Base-by-base conservation (phyloP, 2,329 filamentous ascomycete species). In the Aureobasidium leucospermi region DNA sequence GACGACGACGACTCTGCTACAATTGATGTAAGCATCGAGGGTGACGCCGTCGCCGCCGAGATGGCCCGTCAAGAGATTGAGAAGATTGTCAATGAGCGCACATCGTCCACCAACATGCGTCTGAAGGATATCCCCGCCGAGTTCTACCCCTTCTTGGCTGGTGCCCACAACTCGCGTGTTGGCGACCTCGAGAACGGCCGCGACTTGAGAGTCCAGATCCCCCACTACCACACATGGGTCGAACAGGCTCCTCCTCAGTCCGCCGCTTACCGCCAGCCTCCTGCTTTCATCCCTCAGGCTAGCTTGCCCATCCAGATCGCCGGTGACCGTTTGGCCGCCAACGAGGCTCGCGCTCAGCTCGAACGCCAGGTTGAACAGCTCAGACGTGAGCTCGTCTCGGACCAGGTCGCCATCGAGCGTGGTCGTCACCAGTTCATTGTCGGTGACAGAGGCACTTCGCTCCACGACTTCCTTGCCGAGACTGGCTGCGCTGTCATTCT, bases 381-480 rank as follows among this genome's bases (percentile, higher is more conserved):
- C 23, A 85, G 87, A 65, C 83, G 84, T 61, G 85, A 89, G 70
- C 79, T 97, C 52, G 84, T 87, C 43, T 78, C 94, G 51, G 85
- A 94, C 66, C 87, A 95, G 72, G 78, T 91, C 43, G 83, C 87
- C 6, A 90, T 97, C 66, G 88, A 93, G 72, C 87, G 87, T 63
- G 90, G 90, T 51, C 86, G 90, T 55, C 94, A 97, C 72, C 92
- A 96, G 72, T 97, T 96, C 78, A 94, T 99, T 69, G 86, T 96
- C 63, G 93, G 93, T 55, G 86, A 93, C 63, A 83, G 86, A 63
- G 91, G 89, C 62, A 82, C 89, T 63, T 85, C 89, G 16, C 79
- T 90, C 36, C 85, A 96, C 60, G 85, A 96, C 47, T 96, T 99
- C 78, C 85, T 96, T 64, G 82, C 86, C 47, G 85, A 96, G 68